Conservation (phyloP, 441 rosid genomes). For the Rhodomyrtus psidioides region DNA sequence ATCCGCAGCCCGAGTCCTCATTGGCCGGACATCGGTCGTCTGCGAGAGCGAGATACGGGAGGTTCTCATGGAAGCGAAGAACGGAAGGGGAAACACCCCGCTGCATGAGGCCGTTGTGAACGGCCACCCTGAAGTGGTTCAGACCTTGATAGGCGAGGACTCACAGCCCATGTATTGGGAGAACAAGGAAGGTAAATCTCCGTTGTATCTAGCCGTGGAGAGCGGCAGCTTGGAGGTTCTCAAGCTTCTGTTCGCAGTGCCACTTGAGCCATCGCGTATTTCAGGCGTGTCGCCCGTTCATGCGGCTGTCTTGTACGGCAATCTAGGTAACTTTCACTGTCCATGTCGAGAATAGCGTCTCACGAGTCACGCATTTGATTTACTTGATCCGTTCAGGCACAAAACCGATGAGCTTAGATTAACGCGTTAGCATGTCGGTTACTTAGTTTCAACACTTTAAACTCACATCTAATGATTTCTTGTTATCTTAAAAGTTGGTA, state of each 20-base stretch:
- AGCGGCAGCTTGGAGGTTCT: neutral
- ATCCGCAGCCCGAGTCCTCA: rapidly evolving
- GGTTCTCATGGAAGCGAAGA: neutral
- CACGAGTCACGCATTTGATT: neutral
- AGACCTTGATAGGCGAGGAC: neutral
- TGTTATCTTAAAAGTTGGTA: neutral
- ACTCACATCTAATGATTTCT: neutral
- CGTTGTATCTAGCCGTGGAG: neutral
- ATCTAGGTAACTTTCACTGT: neutral
- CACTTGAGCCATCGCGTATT: neutral
- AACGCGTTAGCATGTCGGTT: neutral
- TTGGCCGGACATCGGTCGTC: neutral
- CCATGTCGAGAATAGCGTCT: neutral
- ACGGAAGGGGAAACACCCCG: neutral
- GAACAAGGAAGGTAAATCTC: neutral
- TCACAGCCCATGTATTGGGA: neutral
- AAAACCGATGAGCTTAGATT: neutral
- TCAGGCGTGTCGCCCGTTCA: neutral
- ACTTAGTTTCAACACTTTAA: neutral
- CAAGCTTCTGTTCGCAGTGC: neutral
- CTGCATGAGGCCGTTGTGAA: neutral
- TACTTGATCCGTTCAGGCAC: neutral
- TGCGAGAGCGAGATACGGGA: neutral
- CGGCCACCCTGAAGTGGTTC: neutral
- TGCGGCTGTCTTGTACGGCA: neutral